Evolutionary conservation across 768 basidiomycete species (phyloP), one percentile per base, ranked within the genome.

Genomic region (Lanmaoa rubissima): DNA sequence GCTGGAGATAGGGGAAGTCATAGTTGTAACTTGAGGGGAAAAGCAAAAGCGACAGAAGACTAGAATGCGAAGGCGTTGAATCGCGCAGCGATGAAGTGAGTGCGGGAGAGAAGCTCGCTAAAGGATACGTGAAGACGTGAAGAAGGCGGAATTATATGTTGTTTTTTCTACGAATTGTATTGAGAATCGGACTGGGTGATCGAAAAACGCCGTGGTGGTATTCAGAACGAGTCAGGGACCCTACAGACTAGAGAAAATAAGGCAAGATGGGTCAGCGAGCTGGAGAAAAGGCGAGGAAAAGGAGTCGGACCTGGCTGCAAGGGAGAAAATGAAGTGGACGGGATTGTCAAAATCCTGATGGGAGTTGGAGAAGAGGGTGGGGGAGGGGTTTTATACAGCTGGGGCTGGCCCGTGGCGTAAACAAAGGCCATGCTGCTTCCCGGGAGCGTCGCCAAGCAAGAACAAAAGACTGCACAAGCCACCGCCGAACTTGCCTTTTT

Each of bases 1-100:
- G 64, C 72, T 78, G 63, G 79, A 73, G 62, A 82, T 65, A 62
- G 71, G 62, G 59, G 73, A 69, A 62, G 72, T 46, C 71, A 71
- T 69, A 41, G 24, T 57, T 7, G 28, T 31, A 31, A n/a, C 28
- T 31, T 31, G 47, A 39, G 32, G 32, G 19, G 21, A 40, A 41
- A 24, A 44, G 26, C 26, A 39, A 42, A 47, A 65, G 51, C 8
- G 53, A 63, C 28, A 56, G 53, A 36, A 41, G 47, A 36, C 44
- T 45, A 49, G 62, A 68, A 63, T 59, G 55, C 67, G 60, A 70
- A 68, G 52, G 50, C 24, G 48, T 36, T 38, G 52, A 39, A 73
- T 72, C 71, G 71, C 58, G 58, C 71, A 71, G 71, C 71, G 71
- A 72, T 58, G 58, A 42, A 53, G 64, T 52, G 59, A 51, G 57